Evolutionary conservation across 306 rosid genomes (phyloP), one percentile per base, ranked within the genome.

Genomic region (Pterocarpus santalinus): DNA sequence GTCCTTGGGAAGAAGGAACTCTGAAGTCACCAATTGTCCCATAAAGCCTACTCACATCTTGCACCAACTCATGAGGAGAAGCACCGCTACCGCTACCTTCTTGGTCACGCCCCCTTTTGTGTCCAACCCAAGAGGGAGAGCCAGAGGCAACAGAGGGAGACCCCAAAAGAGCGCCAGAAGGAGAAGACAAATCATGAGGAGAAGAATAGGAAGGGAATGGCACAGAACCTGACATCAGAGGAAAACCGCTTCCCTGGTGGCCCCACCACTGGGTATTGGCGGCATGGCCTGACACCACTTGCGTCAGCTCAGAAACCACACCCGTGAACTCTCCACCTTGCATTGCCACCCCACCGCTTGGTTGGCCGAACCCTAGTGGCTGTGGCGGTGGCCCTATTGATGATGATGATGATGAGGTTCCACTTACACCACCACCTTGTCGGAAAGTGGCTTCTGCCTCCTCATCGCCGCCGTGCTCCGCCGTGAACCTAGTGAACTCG

Each of bases 41-140:
- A 43, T 71, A 81, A 66, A 58, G 7, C 5, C 80, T 71, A 10
- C 69, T 61, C 10, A 69, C 28, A 64, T 85, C 70, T 15, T 81
- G 87, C 17, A 81, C 32, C 14, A 68, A 65, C 2, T 72, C 83
- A 46, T 43, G 11, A 69, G 73, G 30, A 57, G 77, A 60, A 62
- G 78, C 58, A 55, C 5, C 12, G 64, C 12, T 67, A 11, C 34
- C 66, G 17, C 11, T 9, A 1, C n/a, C 2, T 0, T 86, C 83
- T 46, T 88, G 85, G 30, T 90, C 92, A 61, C 98, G 94, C 52
- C 87, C 85, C 84, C 97, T 81, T 51, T 94, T 94, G 1, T 94
- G 95, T 0, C 98, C 93, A 72, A 49, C 64, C 89, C 88, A 77
- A 0, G 78, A 72, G 28, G 67, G 38, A 43, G 89, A 79, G 6